Conservation (phyloP, 495 filamentous ascomycete species). For the Tuber umbilicatum region DNA sequence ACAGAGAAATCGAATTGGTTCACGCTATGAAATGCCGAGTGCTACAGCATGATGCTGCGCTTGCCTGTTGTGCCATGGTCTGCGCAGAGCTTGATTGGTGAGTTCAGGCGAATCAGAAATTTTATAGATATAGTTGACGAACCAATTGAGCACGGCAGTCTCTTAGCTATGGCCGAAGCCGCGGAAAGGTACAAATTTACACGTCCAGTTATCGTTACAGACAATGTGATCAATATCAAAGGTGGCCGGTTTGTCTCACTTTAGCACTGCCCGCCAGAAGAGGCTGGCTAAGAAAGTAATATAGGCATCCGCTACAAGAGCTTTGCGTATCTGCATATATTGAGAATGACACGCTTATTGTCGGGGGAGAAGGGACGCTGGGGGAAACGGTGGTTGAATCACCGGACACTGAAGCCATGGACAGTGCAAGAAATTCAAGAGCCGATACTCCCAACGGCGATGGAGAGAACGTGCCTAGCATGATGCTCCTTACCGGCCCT, state of each 20-base stretch:
- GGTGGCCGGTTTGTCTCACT: slow-evolving; percentile 58
- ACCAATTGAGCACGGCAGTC: slow-evolving; percentile 46
- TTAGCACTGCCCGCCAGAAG: not conserved
- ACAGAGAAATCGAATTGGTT: slow-evolving; percentile 85
- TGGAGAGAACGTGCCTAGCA: slow-evolving; percentile 52
- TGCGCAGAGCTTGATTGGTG: slow-evolving; percentile 80
- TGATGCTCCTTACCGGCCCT: slow-evolving; percentile 81
- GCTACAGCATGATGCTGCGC: slow-evolving; percentile 60
- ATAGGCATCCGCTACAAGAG: slow-evolving; percentile 80
- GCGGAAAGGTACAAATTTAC: slow-evolving; percentile 68
- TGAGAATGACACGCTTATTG: slow-evolving; percentile 67
- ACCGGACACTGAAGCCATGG: slow-evolving; percentile 8
- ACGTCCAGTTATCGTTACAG: slow-evolving; percentile 60
- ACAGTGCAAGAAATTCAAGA: not conserved
- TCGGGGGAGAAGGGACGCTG: slow-evolving; percentile 53
- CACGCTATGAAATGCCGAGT: slow-evolving; percentile 68
- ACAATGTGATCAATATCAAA: slow-evolving; percentile 70
- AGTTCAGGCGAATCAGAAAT: not conserved
- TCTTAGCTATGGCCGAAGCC: slow-evolving; percentile 72
- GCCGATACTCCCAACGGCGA: not conserved
- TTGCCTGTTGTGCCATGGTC: slow-evolving; percentile 63
- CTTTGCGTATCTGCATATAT: slow-evolving; percentile 79
- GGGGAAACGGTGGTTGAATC: slow-evolving; percentile 19
- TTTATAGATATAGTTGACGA: slow-evolving; percentile 13
- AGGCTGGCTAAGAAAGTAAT: slow-evolving; percentile 15